Evolutionary conservation across 2,329 filamentous ascomycete genomes (phyloP).

Genomic region (Colletotrichum sp.): DNA sequence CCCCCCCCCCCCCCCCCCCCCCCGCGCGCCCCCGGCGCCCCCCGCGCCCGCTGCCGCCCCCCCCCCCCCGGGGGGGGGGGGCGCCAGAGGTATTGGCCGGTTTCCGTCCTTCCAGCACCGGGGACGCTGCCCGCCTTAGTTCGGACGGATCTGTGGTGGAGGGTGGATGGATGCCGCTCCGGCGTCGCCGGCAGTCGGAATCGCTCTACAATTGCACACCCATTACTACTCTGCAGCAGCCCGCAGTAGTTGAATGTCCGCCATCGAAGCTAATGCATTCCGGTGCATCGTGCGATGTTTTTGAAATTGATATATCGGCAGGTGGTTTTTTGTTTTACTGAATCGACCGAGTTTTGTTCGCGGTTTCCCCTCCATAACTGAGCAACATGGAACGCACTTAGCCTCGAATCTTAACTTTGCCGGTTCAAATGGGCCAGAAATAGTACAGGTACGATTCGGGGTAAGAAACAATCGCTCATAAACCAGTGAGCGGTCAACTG

Average conservation of each 20-base stretch:
- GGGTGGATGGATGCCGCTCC: conserved; percentile 1
- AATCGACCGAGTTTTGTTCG: not conserved
- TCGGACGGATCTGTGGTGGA: not conserved
- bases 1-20: too few relatives aligned
- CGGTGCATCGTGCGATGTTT: not conserved
- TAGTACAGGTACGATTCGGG: not conserved
- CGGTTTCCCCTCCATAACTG: not conserved
- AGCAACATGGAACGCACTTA: not conserved
- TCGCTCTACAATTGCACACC: not conserved
- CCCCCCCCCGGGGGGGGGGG: not conserved
- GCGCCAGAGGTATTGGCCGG: not conserved
- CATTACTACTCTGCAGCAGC: not conserved
- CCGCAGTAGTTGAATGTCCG: not conserved
- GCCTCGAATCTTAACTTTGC: not conserved
- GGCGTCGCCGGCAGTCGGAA: conserved; percentile 10
- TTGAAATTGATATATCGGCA: not conserved
- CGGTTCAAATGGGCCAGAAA: not conserved
- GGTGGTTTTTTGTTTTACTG: not conserved
- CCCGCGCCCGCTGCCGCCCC: too few relatives aligned
- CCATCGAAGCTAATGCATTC: conserved; percentile 1
- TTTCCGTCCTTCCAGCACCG: not conserved
- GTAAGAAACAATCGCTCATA: not conserved
- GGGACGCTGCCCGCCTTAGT: not conserved
- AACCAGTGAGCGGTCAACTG: not conserved
- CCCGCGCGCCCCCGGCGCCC: too few relatives aligned